Percentiles rank a stretch among this genome's conserved stretches.
phyloP scores from a whole-genome alignment of 805 yeast species.

The Trichomonascus vanleenenianus region DNA sequence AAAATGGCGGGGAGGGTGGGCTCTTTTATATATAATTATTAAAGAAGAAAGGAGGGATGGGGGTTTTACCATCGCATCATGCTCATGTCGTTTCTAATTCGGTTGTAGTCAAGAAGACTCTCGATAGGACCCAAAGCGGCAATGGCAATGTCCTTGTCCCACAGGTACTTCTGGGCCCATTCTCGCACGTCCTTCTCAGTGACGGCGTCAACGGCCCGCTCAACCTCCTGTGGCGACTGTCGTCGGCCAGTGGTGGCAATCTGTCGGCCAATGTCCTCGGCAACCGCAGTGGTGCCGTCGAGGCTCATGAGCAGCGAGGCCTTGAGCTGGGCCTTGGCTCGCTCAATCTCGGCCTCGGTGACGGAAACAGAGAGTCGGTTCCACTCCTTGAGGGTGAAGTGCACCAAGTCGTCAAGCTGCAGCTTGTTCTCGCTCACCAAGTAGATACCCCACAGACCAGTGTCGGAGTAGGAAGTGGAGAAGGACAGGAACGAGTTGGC shows the following conservation, averaged over 20 bases:
- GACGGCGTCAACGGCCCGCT: constrained; percentile 67
- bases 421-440: constrained; percentile 72
- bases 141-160: constrained; percentile 73
- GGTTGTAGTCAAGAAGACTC: constrained; percentile 59
- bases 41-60: no score
- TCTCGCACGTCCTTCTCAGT: constrained; percentile 69
- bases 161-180: constrained; percentile 81
- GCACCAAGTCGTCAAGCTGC: constrained; percentile 57
- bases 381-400: constrained; percentile 84
- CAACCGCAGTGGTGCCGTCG: constrained; percentile 92
- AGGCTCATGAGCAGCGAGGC: constrained; percentile 83
- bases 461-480: constrained; percentile 93
- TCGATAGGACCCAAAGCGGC: constrained; percentile 85
- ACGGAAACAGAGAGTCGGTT: constrained; percentile 74
- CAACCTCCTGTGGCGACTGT: constrained; percentile 65
- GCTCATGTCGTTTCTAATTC: constrained; percentile 45
- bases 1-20: no score
- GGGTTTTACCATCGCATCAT: constrained; percentile 30
- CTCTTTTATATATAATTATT: no score
- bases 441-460: constrained; percentile 97
- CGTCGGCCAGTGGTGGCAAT: constrained; percentile 86
- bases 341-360: constrained; percentile 77
- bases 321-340: constrained; percentile 91
- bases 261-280: constrained; percentile 97
- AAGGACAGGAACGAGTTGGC: constrained; percentile 96